Evolutionary conservation across 169 alveolate genomes (phyloP).

Genomic region (Theileria parva): DNA sequence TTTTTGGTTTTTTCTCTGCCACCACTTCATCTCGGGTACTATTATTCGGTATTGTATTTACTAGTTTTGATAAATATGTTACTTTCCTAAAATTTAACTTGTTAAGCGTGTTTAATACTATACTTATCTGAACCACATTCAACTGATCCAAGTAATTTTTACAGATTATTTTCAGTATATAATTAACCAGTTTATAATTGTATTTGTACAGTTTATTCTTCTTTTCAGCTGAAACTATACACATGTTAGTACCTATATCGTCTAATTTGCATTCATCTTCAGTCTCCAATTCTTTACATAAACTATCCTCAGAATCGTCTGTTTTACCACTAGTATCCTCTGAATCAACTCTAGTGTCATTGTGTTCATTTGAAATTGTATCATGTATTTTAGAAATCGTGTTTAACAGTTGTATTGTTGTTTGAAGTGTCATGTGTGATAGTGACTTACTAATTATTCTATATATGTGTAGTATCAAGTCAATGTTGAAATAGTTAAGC

Average conservation of each 20-base stretch:
- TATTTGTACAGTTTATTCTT: not conserved
- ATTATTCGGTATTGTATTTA: not conserved
- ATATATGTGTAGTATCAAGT: constrained; percentile 42
- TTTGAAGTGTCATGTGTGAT: constrained; percentile 35
- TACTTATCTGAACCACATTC: constrained; percentile 42
- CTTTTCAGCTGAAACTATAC: not conserved
- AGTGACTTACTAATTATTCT: constrained; percentile 21
- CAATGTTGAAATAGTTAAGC: constrained; percentile 37
- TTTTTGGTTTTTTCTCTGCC: not conserved
- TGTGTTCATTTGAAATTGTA: constrained; percentile 6
- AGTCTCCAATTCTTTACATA: not conserved
- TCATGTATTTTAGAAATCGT: constrained; percentile 50
- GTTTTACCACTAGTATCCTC: not conserved
- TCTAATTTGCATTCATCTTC: not conserved
- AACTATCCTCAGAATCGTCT: not conserved
- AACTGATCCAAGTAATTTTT: constrained; percentile 31
- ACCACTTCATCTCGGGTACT: not conserved
- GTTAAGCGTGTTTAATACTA: constrained; percentile 45
- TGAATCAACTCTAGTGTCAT: constrained; percentile 10
- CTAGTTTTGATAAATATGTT: constrained; percentile 35
- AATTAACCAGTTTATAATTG: not conserved
- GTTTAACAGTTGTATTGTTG: constrained; percentile 43
- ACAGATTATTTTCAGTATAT: constrained; percentile 16
- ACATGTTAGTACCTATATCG: constrained; percentile 33
- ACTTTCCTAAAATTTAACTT: constrained; percentile 22